Conservation (phyloP, 306 rosid genomes). For the Glycine soja region DNA sequence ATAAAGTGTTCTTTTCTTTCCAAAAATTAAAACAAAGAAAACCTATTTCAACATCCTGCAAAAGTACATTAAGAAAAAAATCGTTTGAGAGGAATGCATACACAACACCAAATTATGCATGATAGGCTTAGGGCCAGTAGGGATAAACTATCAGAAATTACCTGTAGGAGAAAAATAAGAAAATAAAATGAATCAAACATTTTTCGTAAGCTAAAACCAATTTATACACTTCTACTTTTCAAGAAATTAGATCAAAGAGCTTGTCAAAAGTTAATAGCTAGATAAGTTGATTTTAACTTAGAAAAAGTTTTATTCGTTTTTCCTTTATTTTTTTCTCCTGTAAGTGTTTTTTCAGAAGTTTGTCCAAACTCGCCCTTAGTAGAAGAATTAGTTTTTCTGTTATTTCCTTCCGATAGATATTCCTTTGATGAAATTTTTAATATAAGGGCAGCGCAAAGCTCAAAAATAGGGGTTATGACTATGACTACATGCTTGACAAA, state of each 20-base stretch:
- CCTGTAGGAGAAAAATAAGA: neutral
- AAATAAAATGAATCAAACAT: neutral
- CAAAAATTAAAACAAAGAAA: neutral
- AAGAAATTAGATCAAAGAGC: neutral
- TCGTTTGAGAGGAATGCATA: neutral
- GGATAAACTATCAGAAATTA: neutral
- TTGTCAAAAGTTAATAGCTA: neutral
- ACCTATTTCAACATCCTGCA: neutral
- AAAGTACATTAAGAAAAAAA: conserved; percentile 13
- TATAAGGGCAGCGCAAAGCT: neutral
- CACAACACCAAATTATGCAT: conserved; percentile 7
- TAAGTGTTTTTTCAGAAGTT: neutral
- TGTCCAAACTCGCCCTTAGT: neutral
- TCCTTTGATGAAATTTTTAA: neutral
- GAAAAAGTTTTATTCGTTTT: too few relatives aligned
- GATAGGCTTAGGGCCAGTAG: neutral
- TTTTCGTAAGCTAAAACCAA: neutral
- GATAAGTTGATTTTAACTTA: too few relatives aligned
- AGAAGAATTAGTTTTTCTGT: neutral
- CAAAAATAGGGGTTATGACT: neutral
- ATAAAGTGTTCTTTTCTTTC: neutral
- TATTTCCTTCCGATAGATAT: neutral
- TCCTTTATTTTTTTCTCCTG: neutral
- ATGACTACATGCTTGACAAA: conserved; percentile 14
- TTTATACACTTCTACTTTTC: neutral